Conservation (phyloP, 2,329 filamentous ascomycete species). For the Fusarium circinatum region DNA sequence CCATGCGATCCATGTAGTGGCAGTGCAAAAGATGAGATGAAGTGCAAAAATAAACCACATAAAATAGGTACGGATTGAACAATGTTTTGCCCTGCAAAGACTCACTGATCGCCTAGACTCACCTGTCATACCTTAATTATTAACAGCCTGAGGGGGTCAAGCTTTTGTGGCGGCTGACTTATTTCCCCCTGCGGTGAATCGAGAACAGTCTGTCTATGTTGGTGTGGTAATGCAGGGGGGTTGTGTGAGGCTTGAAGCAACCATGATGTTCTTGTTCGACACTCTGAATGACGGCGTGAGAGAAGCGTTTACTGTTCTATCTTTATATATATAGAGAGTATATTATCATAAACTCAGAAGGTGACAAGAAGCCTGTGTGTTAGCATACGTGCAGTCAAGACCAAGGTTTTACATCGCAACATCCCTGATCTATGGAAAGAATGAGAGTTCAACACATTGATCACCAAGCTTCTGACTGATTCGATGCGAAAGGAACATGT, state of each 20-base stretch:
- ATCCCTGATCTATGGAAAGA: neutral
- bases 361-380: neutral
- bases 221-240: neutral
- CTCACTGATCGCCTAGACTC: neutral
- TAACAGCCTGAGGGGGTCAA: neutral
- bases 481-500: neutral
- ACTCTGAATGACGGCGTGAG: neutral
- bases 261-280: neutral
- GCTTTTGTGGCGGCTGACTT: constrained; percentile 8
- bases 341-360: neutral
- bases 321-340: neutral
- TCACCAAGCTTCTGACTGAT: neutral
- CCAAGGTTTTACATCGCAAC: neutral
- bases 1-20: constrained; percentile 27
- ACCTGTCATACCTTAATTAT: neutral
- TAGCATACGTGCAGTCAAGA: neutral
- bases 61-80: neutral
- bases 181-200: neutral
- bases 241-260: neutral
- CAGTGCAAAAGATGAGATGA: constrained; percentile 21
- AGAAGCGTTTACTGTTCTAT: neutral
- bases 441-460: neutral
- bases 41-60: neutral
- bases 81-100: neutral
- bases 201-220: neutral